Evolutionary conservation across 2,329 filamentous ascomycete species (phyloP), one percentile per base, ranked within the genome.

Genomic region (Cladosporium sp.): DNA sequence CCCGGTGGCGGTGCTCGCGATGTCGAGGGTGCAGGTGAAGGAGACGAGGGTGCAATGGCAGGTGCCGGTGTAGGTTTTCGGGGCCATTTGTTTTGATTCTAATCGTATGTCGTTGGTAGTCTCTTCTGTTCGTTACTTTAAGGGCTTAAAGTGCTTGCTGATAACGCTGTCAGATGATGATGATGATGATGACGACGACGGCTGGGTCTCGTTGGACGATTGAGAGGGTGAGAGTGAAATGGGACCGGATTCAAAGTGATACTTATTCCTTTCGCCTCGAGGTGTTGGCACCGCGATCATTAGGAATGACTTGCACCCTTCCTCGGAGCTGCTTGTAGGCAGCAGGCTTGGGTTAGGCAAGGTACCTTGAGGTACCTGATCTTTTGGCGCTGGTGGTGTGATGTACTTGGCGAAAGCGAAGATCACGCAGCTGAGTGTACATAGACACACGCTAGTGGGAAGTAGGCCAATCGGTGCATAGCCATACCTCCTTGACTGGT

Each of bases 21-120:
- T 26, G 50, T 63, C 61, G 23, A 63, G 35, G 35, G 10, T 53
- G 26, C 49, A 33, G 23, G 61, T 63, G 50, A 44, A 63, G 50
- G 16, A 11, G 26, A 63, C 26, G 14, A 44, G 50, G 26, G 7
- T 2, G 50, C 61, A 63, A 50, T 63, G 61, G 61, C 61, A 63
- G 61, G 16, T 11, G 35, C 61, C 61, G 18, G 18, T 55, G 50
- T 63, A 63, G 26, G 26, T 10, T 46, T 56, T 44, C 14, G 50
- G 49, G 16, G 50, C 31, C 61, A 63, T 63, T 18, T 31, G n/a
- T 31, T 26, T 14, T 26, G 12, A n/a, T 21, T n/a, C 33, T 18
- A 16, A 26, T 26, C 23, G 16, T 26, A 26, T 26, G 23, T 26
- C 23, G 23, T 26, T 26, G 23, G 23, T 26, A 26, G 23, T 26